Conservation (phyloP, 805 yeast genomes). For the Wickerhamomyces bisporus region DNA sequence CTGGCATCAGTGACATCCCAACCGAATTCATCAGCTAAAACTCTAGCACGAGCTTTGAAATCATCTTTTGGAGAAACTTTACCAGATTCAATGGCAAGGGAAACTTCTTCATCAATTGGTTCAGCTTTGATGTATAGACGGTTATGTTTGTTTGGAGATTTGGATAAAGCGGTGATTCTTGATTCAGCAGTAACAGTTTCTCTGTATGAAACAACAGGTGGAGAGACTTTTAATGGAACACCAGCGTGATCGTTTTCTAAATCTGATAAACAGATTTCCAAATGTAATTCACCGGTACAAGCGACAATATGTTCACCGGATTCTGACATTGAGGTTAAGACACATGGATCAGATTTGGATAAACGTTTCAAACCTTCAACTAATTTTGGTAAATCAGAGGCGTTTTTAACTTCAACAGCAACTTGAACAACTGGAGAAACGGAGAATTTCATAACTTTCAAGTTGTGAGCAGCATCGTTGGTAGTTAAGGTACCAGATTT, state of each 20-base stretch:
- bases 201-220: slow-evolving; percentile 98
- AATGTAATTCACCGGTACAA: slow-evolving; percentile 99
- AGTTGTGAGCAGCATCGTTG: slow-evolving; percentile 94
- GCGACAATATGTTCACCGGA: slow-evolving; percentile 99
- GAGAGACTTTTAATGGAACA: slow-evolving; percentile 95
- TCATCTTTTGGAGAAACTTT: slow-evolving; percentile 92
- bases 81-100: slow-evolving; percentile 90
- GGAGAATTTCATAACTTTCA: slow-evolving; percentile 99
- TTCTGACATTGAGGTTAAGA: slow-evolving; percentile 76
- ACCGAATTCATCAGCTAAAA: slow-evolving; percentile 97
- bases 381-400: slow-evolving; percentile 97
- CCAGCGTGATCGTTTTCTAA: slow-evolving; percentile 99
- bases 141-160: slow-evolving; percentile 99
- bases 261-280: slow-evolving; percentile 95
- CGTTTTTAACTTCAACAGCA: slow-evolving; percentile 99
- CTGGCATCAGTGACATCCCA: slow-evolving; percentile 99
- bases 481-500: slow-evolving; percentile 99
- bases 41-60: slow-evolving; percentile 98
- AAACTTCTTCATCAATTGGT: slow-evolving; percentile 91
- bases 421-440: slow-evolving; percentile 99
- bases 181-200: slow-evolving; percentile 96
- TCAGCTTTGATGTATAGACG: slow-evolving; percentile 97
- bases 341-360: slow-evolving; percentile 99
- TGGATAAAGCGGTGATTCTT: slow-evolving; percentile 92
- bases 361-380: slow-evolving; percentile 99